Base-by-base conservation (phyloP, 768 basidiomycete species). In the Hypsizygus marmoreus region DNA sequence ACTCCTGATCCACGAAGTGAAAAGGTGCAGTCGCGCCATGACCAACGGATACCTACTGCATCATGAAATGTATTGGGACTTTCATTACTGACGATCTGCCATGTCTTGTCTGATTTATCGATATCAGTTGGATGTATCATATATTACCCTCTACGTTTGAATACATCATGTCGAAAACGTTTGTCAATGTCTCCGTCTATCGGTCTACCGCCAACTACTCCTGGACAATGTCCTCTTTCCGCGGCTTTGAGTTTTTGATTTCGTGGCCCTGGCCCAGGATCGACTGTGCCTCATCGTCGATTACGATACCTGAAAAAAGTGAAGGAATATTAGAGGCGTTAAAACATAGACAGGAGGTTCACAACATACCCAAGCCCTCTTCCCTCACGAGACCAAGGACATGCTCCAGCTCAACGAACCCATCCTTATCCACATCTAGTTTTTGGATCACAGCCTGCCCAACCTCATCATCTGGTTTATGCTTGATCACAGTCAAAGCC, bases 211-310 rank as follows among this genome's bases (percentile, higher is more conserved):
- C 19, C 47, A 47, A 63, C 61, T 68, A 76, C 60, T 90, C 88
- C 62, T 89, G 84, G 30, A 97, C 84, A 55, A 97, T 95, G 63
- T 98, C 95, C 72, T 97, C 95, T 70, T 95, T 94, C 63, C 91
- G 81, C n/a, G 93, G 91, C 61, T 74, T 79, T 17, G 79, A 76
- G 56, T 86, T 81, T 66, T 86, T 86, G 49, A 95, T 75, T 66
- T 95, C 91, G 43, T 75, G 79, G 23, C 91, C 86, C 63, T 91
- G 88, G 23, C 90, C 86, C 32, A 95, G 81, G 54, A 95, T 74
- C 9, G 81, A 81, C 67, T 88, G 80, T 3, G 88, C 91, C 47
- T 87, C 86, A 54, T 91, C 91, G 57, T 92, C 92, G 41, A 95
- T 71, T 29, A 94, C 77, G 30, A 90, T 87, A 47, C 91, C 90